phyloP scores from a whole-genome alignment of 2,329 filamentous ascomycete genomes.

The Cadophora sp. region DNA sequence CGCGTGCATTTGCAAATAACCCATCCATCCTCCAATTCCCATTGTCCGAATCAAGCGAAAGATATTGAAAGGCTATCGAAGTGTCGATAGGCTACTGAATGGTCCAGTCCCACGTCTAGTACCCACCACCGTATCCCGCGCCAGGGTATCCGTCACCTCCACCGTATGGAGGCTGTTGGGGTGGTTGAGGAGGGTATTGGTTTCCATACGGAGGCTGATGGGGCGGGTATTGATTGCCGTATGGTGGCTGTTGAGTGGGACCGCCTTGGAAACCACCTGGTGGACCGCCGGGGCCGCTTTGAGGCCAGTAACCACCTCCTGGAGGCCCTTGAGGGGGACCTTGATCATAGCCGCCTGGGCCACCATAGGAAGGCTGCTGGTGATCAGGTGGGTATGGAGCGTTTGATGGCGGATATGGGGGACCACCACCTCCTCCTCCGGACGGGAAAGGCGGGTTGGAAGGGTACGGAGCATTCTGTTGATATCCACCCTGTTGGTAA shows the following conservation, averaged over 20 bases:
- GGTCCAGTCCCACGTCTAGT: neutral
- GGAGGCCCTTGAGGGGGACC: slow-evolving; percentile 23
- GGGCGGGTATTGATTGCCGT: slow-evolving; percentile 28
- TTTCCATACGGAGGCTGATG: slow-evolving; percentile 34
- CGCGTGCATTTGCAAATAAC: neutral
- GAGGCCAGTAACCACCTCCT: slow-evolving; percentile 27
- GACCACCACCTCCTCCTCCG: slow-evolving; percentile 11
- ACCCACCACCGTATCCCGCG: slow-evolving; percentile 15
- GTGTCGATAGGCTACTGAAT: neutral
- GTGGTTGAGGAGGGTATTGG: slow-evolving; percentile 19
- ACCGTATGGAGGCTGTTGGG: slow-evolving; percentile 8
- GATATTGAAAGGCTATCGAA: neutral
- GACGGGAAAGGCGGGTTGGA: slow-evolving; percentile 9
- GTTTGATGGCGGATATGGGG: slow-evolving; percentile 13
- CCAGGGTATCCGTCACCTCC: slow-evolving; percentile 18
- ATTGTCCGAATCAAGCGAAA: neutral
- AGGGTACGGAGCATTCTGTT: slow-evolving; percentile 2
- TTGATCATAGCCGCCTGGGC: slow-evolving; percentile 22
- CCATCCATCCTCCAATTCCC: neutral
- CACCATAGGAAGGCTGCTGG: slow-evolving; percentile 30
- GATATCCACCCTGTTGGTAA: slow-evolving; percentile 16
- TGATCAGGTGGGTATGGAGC: slow-evolving; percentile 20
- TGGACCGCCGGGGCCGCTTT: slow-evolving; percentile 25
- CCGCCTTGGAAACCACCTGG: no score
- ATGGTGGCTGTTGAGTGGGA: slow-evolving; percentile 22